Conservation (phyloP, 164 flowering plant genomes). For the Platanus orientalis region DNA sequence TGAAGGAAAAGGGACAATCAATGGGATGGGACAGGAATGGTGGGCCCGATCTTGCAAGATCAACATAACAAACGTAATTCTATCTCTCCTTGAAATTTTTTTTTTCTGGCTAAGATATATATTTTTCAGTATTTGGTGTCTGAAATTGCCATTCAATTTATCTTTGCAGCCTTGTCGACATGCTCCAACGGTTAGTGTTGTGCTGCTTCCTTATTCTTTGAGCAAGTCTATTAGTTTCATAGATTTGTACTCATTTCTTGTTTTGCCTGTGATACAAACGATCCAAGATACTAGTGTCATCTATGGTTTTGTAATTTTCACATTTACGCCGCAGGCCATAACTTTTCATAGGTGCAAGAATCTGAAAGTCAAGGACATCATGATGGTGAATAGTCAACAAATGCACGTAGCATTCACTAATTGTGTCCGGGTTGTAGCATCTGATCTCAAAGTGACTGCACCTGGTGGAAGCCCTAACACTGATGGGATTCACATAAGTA, state of each 20-base stretch:
- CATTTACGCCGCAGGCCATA: constrained; percentile 54
- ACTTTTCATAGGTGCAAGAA: constrained; percentile 78
- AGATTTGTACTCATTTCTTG: not conserved
- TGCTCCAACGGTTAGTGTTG: constrained; percentile 80
- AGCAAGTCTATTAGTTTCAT: constrained; percentile 8
- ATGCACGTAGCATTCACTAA: constrained; percentile 80
- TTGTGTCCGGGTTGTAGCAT: constrained; percentile 46
- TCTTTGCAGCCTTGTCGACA: constrained; percentile 73
- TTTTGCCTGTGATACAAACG: not conserved
- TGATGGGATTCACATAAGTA: constrained; percentile 88
- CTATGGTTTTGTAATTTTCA: not conserved
- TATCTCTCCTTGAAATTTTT: not conserved
- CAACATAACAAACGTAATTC: constrained; percentile 50
- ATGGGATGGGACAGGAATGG: constrained; percentile 92
- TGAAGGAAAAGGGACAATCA: constrained; percentile 67
- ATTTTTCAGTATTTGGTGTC: constrained; percentile 4
- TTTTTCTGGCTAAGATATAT: not conserved
- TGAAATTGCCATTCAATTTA: constrained; percentile 14
- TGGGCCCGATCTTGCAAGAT: constrained; percentile 88
- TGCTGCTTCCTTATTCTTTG: not conserved
- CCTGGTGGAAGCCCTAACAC: constrained; percentile 86
- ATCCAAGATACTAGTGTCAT: not conserved
- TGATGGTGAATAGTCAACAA: constrained; percentile 65
- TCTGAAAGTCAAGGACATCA: constrained; percentile 48
- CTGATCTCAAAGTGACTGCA: constrained; percentile 52